Conservation (phyloP, 495 filamentous ascomycete species). For the Barbatosphaeria neglecta region DNA sequence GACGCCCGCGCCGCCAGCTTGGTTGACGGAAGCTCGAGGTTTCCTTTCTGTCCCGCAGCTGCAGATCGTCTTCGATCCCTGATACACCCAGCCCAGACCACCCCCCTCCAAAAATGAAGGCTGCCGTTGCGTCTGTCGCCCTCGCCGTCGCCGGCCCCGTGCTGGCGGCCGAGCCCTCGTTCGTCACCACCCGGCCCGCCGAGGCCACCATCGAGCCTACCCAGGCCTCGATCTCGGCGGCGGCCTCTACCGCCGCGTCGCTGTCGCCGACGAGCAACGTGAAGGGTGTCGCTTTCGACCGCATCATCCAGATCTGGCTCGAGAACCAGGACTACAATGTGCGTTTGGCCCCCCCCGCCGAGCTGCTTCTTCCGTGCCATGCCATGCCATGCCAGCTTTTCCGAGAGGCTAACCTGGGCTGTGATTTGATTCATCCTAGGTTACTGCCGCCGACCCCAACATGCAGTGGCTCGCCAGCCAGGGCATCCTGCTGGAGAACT, state of each 20-base stretch:
- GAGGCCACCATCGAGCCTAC: neutral
- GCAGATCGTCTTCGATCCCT: neutral
- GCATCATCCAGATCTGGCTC: slow-evolving; percentile 57
- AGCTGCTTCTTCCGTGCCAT: neutral
- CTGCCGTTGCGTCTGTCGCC: neutral
- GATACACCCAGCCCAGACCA: neutral
- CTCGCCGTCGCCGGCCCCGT: slow-evolving; percentile 1
- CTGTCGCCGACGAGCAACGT: slow-evolving; percentile 47
- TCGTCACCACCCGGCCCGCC: neutral
- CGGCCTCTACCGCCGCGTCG: slow-evolving; percentile 22
- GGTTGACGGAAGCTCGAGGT: neutral
- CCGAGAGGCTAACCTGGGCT: too few relatives aligned
- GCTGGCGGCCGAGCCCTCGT: neutral
- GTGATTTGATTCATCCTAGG: neutral
- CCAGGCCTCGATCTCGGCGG: slow-evolving; percentile 12
- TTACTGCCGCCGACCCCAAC: slow-evolving; percentile 11
- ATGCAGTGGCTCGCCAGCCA: slow-evolving; percentile 42
- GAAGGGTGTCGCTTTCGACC: slow-evolving; percentile 52
- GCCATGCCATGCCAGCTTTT: neutral
- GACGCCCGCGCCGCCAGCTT: neutral
- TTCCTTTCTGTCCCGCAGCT: neutral
- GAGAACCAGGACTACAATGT: slow-evolving; percentile 56
- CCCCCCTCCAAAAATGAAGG: neutral
- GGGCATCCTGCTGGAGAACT: slow-evolving; percentile 56
- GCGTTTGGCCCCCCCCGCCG: slow-evolving; percentile 1